Conservation (phyloP, 1,139 yeast genomes). For the Eremothecium coryli region DNA sequence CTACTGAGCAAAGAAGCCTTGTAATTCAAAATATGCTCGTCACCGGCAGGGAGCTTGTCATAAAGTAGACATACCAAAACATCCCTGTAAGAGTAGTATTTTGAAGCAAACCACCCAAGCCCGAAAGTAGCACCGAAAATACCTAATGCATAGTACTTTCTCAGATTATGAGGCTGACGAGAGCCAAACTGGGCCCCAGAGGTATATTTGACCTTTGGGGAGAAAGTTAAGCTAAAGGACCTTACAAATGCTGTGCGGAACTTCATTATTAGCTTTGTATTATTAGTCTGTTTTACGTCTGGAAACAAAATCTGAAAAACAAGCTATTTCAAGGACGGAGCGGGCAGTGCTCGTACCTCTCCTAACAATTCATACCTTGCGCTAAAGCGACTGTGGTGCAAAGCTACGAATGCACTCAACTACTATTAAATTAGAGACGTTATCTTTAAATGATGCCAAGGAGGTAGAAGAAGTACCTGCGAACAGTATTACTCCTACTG, state of each 20-base stretch:
- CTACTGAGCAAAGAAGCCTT: constrained; percentile 36
- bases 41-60: constrained; percentile 23
- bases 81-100: constrained; percentile 30
- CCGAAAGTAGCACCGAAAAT: constrained; percentile 27
- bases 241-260: no score
- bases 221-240: neutral
- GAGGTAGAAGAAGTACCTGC: constrained; percentile 11
- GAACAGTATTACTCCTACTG: constrained; percentile 40
- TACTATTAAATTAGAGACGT: constrained; percentile 14
- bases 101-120: constrained; percentile 27
- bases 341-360: no score
- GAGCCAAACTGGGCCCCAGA: constrained; percentile 12
- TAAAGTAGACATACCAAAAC: constrained; percentile 29
- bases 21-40: constrained; percentile 29
- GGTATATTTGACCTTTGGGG: neutral
- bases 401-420: no score
- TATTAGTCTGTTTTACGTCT: no score
- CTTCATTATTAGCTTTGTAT: no score
- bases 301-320: no score
- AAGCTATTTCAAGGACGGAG: no score
- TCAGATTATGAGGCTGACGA: constrained; percentile 9
- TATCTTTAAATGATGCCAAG: constrained; percentile 20
- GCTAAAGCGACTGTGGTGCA: no score
- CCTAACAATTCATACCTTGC: no score
- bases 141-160: constrained; percentile 20